A percentile compares a stretch with the other conserved stretches of the same genome.
These are phyloP conservation scores for Grosmannia serpens DNA, from an alignment of 2,329 filamentous ascomycete species.

Conservation along the genomic window DNA sequence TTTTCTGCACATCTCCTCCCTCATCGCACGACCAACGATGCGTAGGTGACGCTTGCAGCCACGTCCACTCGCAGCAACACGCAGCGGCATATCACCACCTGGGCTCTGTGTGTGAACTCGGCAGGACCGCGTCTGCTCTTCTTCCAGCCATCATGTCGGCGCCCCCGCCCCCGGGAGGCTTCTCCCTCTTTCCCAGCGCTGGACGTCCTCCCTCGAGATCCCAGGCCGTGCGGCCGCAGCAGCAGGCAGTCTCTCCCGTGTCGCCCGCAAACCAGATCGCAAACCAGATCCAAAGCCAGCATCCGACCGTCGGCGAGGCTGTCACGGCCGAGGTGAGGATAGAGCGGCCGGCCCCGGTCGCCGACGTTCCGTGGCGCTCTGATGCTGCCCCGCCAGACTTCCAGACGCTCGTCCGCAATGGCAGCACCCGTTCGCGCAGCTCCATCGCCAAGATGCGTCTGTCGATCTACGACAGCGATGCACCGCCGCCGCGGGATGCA, in stretches of 20 bases:
- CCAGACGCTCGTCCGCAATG: slow-evolving; percentile 35
- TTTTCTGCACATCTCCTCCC: neutral
- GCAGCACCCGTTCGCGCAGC: slow-evolving; percentile 38
- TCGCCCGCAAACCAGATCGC: neutral
- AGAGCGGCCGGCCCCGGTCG: slow-evolving; percentile 29
- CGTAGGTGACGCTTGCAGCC: too few species aligned
- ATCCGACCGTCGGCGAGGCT: slow-evolving; percentile 5
- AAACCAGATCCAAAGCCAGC: neutral
- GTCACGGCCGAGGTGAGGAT: slow-evolving; percentile 17
- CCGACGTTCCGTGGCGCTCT: slow-evolving; percentile 31
- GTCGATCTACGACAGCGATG: slow-evolving; percentile 14
- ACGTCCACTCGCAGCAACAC: too few species aligned
- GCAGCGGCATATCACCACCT: too few species aligned
- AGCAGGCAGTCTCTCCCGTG: neutral
- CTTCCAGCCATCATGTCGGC: slow-evolving; percentile 21
- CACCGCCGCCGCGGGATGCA: slow-evolving; percentile 9
- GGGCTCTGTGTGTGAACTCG: neutral
- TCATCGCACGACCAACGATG: too few species aligned
- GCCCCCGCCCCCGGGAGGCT: slow-evolving; percentile 30
- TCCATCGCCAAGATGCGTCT: slow-evolving; percentile 47
- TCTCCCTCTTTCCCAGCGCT: slow-evolving; percentile 47
- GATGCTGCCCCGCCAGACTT: slow-evolving; percentile 39
- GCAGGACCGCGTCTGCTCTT: too few species aligned
- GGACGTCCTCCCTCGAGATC: slow-evolving; percentile 32
- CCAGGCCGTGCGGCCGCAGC: slow-evolving; percentile 17